These are phyloP conservation scores for Solanum gracilifrons DNA, from an alignment of 257 asterid genomes.

Conservation along the genomic window DNA sequence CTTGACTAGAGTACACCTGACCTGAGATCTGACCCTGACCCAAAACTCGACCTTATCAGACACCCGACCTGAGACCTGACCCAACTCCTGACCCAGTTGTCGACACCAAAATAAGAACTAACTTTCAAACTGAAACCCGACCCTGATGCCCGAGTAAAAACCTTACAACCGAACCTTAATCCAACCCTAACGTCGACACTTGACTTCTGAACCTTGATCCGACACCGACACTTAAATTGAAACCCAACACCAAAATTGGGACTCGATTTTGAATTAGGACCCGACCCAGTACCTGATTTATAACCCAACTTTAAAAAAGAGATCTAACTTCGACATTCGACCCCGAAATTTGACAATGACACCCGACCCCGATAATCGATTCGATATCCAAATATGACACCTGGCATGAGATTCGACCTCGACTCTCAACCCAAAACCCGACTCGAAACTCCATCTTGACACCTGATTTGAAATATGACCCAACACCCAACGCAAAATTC, in stretches of 20 bases:
- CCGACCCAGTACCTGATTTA: accelerated
- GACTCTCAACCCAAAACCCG: neutral
- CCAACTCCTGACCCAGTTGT: neutral
- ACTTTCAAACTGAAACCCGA: neutral
- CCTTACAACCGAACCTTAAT: neutral
- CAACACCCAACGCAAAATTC: too few species aligned
- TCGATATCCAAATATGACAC: neutral
- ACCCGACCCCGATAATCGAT: neutral
- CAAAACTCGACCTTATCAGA: too few species aligned
- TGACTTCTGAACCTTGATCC: neutral
- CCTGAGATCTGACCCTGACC: too few species aligned
- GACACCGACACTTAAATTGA: too few species aligned
- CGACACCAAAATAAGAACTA: too few species aligned
- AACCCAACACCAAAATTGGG: neutral
- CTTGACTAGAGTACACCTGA: too few species aligned
- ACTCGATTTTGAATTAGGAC: too few species aligned
- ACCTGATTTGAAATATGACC: too few species aligned
- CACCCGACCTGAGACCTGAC: neutral
- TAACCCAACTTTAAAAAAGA: neutral
- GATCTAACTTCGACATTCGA: neutral
- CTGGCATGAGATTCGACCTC: neutral
- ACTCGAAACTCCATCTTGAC: neutral
- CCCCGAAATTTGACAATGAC: neutral
- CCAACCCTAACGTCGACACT: neutral
- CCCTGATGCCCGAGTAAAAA: neutral